Evolutionary conservation across 2,329 filamentous ascomycete genomes (phyloP), one percentile per base, ranked within the genome.

Genomic region (Epichloe coenophiala): DNA sequence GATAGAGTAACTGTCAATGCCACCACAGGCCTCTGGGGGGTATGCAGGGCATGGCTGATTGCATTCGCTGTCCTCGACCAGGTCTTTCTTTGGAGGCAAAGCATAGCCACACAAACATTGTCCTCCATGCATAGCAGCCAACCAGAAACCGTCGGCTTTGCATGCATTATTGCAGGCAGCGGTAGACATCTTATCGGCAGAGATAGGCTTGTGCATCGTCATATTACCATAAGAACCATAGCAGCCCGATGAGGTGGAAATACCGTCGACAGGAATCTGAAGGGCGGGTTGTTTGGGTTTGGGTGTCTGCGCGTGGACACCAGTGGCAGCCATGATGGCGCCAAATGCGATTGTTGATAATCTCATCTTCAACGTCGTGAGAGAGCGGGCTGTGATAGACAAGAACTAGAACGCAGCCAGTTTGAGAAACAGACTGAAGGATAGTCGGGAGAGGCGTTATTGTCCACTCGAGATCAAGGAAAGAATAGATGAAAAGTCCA

Each of bases 31-130:
- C 49, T 86, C 75, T 1, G 61, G 36, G 36, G 21, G 68, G 59
- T 71, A 90, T 8, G 80, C 85, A 23, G 77, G 71, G 63, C 89
- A 95, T 0, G 71, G 62, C 31, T 73, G 75, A 60, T 78, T 72
- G 68, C 89, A 95, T 15, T 80, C 68, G 7, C 63, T 63, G 60
- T 83, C 75, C 43, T 74, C 68, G 6, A 79, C 75, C 53, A 81
- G 62, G 40, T 70, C 69, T 15, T 69, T 69, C 39, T 70, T 59
- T 15, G 81, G 71, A 0, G 89, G 89, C 45, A 90, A 74, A 52
- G 73, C 66, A 55, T 80, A 69, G 53, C 88, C 89, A 60, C 89
- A 95, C 60, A 73, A 86, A 68, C 89, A 95, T 17, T 73, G 71
- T 15, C 77, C 77, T 17, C 74, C 73, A 7, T 74, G 77, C 43